These are phyloP conservation scores for Pseudogymnoascus pannorum DNA, from an alignment of 2,329 filamentous ascomycete genomes.

Conservation along the genomic window DNA sequence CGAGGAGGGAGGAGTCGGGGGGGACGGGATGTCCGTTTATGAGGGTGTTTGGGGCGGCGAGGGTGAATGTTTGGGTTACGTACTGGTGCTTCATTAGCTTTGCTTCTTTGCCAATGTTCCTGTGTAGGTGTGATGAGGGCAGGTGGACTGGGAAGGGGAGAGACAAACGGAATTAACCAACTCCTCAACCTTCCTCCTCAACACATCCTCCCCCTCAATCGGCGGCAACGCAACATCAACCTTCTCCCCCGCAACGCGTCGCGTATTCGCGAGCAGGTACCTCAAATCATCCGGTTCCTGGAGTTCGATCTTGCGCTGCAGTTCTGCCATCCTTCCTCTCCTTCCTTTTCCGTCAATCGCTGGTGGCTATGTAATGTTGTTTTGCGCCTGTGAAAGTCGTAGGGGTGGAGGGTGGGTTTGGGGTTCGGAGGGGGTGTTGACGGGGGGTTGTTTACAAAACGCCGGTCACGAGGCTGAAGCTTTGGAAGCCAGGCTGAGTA, in stretches of 20 bases:
- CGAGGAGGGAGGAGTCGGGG: constrained; percentile 33
- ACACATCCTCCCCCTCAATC: constrained; percentile 50
- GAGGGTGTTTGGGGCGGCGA: constrained; percentile 51
- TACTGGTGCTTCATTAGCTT: constrained; percentile 38
- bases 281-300: constrained; percentile 67
- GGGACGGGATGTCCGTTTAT: constrained; percentile 54
- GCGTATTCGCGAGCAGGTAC: constrained; percentile 63
- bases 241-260: constrained; percentile 58
- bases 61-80: constrained; percentile 52
- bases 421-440: too few species aligned
- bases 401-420: too few species aligned
- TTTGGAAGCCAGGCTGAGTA: too few species aligned
- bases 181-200: constrained; percentile 51
- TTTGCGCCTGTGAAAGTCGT: too few species aligned
- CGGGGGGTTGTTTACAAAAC: too few species aligned
- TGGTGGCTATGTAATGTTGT: too few species aligned
- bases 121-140: too few species aligned
- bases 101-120: too few species aligned
- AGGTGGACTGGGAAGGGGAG: too few species aligned
- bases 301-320: constrained; percentile 70
- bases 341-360: too few species aligned
- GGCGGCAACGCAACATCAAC: constrained; percentile 63
- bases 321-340: constrained; percentile 30
- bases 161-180: constrained; percentile 49
- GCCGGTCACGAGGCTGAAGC: too few species aligned